phyloP scores from a whole-genome alignment of 148 eudicot species.

The Silene uniflora region DNA sequence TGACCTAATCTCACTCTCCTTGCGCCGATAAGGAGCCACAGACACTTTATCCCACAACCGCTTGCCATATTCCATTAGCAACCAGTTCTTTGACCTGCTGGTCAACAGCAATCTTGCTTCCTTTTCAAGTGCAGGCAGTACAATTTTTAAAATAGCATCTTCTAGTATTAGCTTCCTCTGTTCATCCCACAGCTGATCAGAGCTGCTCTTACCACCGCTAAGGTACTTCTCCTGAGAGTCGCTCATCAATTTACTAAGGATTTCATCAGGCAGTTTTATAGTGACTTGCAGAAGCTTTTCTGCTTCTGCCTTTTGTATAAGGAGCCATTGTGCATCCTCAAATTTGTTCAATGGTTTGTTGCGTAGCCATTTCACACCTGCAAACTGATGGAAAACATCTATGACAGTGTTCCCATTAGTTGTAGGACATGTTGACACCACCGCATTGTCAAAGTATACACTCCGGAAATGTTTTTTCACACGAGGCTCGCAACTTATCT shows the following conservation, averaged over 20 bases:
- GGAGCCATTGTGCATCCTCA: conserved; percentile 98
- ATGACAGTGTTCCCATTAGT: conserved; percentile 64
- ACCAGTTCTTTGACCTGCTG: conserved; percentile 75
- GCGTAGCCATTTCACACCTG: conserved; percentile 85
- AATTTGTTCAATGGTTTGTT: conserved; percentile 78
- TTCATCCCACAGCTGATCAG: conserved; percentile 95
- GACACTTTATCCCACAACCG: conserved; percentile 82
- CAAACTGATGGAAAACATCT: conserved; percentile 81
- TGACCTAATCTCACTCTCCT: conserved; percentile 54
- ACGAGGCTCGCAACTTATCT: conserved; percentile 90
- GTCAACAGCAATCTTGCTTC: conserved; percentile 81
- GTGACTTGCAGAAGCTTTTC: conserved; percentile 93
- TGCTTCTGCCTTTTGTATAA: conserved; percentile 96
- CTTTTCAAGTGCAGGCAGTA: conserved; percentile 87
- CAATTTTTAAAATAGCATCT: conserved; percentile 58
- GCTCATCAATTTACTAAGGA: conserved; percentile 50
- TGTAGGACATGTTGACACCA: conserved; percentile 87
- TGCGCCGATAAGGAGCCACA: conserved; percentile 81
- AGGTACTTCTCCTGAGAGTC: conserved; percentile 83
- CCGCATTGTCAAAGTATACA: conserved; percentile 79
- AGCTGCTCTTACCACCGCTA: conserved; percentile 87
- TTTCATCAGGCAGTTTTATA: conserved; percentile 60
- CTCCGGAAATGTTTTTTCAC: conserved; percentile 92
- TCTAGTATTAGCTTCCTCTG: conserved; percentile 81
- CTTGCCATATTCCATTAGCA: conserved; percentile 77